phyloP scores from a whole-genome alignment of 2,329 filamentous ascomycete species.

The Epichloe coenophiala region DNA sequence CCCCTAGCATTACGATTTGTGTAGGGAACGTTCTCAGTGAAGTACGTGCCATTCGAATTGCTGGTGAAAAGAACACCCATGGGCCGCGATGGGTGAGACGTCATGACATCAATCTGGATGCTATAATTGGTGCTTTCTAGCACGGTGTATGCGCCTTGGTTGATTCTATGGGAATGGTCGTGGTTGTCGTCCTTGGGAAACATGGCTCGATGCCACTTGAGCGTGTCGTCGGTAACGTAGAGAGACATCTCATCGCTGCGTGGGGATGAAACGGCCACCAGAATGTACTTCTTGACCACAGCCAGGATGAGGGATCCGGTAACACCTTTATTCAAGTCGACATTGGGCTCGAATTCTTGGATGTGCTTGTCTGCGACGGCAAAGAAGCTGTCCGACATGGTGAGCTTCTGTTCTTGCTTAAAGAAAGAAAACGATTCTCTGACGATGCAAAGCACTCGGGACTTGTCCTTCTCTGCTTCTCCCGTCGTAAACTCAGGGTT shows the following conservation, averaged over 20 bases:
- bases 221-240: slow-evolving; percentile 74
- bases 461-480: slow-evolving; percentile 47
- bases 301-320: slow-evolving; percentile 72
- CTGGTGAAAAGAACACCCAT: slow-evolving; percentile 90
- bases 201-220: slow-evolving; percentile 80
- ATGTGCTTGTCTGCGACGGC: slow-evolving; percentile 31
- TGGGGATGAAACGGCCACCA: slow-evolving; percentile 67
- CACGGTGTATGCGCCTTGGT: slow-evolving; percentile 83
- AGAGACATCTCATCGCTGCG: slow-evolving; percentile 84
- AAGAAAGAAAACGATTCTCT: slow-evolving; percentile 57
- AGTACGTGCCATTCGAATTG: slow-evolving; percentile 95
- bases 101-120: slow-evolving; percentile 90
- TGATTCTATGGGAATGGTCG: slow-evolving; percentile 54
- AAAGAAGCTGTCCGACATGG: slow-evolving; percentile 80
- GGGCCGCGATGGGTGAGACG: slow-evolving; percentile 45
- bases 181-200: slow-evolving; percentile 67
- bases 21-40: slow-evolving; percentile 80
- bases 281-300: slow-evolving; percentile 71
- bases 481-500: slow-evolving; percentile 61
- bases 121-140: slow-evolving; percentile 96
- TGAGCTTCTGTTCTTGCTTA: slow-evolving; percentile 61
- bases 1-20: slow-evolving; percentile 71
- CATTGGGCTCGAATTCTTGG: slow-evolving; percentile 59
- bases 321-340: slow-evolving; percentile 62
- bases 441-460: slow-evolving; percentile 70